phyloP scores from a whole-genome alignment of 768 basidiomycete species.

The Agrocybe praecox region DNA sequence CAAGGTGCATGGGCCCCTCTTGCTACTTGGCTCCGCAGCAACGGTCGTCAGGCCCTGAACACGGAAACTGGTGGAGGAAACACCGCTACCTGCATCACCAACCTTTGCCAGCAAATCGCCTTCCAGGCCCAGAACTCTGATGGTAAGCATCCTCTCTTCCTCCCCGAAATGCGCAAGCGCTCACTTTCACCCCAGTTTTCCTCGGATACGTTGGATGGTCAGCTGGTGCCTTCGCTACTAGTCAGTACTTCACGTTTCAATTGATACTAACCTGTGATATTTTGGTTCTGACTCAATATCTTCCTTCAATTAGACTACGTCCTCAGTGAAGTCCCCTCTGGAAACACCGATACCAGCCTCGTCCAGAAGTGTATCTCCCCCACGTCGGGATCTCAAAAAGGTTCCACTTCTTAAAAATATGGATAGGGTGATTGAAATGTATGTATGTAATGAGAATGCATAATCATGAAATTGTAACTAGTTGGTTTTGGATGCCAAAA shows the following conservation, averaged over 20 bases:
- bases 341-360: constrained; percentile 41
- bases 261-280: background rate
- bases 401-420: constrained; percentile 11
- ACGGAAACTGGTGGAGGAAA: constrained; percentile 66
- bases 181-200: constrained; percentile 32
- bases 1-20: constrained; percentile 46
- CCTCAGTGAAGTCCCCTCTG: constrained; percentile 24
- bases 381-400: constrained; percentile 23
- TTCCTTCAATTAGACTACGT: constrained; percentile 21
- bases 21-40: constrained; percentile 48
- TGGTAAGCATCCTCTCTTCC: constrained; percentile 21
- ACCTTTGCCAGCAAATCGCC: constrained; percentile 46
- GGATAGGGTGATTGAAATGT: no score
- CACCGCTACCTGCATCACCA: constrained; percentile 44
- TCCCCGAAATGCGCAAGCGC: background rate
- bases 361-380: constrained; percentile 34
- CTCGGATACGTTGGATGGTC: constrained; percentile 61
- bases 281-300: background rate
- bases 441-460: background rate
- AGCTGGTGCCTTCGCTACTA: constrained; percentile 54
- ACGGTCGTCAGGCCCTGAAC: constrained; percentile 56
- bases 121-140: constrained; percentile 51
- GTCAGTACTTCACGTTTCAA: constrained; percentile 10
- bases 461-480: no score
- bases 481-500: no score